phyloP scores from a whole-genome alignment of 2,329 filamentous ascomycete genomes.

The Pseudocercospora cruenta region DNA sequence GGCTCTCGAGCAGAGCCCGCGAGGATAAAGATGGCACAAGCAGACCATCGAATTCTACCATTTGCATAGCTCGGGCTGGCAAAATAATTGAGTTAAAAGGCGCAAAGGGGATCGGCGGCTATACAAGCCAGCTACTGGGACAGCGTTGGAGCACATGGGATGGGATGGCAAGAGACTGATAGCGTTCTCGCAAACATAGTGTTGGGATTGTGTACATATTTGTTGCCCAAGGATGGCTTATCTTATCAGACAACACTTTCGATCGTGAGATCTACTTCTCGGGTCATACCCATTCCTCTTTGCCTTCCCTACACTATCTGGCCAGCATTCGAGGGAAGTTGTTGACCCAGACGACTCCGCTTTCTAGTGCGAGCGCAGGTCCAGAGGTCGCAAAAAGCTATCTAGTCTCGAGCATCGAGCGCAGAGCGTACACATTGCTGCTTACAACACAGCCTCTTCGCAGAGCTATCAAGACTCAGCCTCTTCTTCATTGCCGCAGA shows the following conservation, averaged over 20 bases:
- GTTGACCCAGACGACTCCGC: no score
- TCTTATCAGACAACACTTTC: neutral
- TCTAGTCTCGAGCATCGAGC: no score
- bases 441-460: no score
- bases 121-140: neutral
- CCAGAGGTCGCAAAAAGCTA: no score
- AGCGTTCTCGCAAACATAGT: slow-evolving; percentile 23
- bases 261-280: neutral
- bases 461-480: no score
- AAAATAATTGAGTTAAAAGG: slow-evolving; percentile 2
- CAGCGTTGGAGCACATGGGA: neutral
- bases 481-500: no score
- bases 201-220: slow-evolving; percentile 6
- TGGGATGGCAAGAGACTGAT: slow-evolving; percentile 15
- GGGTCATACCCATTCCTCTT: neutral
- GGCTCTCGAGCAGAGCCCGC: neutral
- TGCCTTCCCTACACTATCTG: neutral
- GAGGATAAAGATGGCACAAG: neutral
- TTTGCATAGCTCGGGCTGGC: neutral
- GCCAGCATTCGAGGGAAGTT: no score
- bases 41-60: neutral
- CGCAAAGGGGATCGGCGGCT: neutral
- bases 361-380: no score
- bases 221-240: neutral
- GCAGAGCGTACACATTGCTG: no score